Base-by-base conservation (phyloP, 106 monocot species). In the Dendrobium catenatum region DNA sequence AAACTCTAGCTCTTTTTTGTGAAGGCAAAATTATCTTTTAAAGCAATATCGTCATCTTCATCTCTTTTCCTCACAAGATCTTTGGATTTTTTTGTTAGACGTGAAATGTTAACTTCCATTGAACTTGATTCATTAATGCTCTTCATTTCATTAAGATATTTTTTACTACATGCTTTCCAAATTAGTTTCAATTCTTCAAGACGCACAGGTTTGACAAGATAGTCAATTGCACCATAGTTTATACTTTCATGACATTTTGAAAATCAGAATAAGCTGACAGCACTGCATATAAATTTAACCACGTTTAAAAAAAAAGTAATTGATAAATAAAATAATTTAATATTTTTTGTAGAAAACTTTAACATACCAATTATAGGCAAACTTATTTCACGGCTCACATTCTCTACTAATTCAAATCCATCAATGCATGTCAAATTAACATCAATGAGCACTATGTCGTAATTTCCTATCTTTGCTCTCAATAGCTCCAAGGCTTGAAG, bases 121-220 rank as follows among this genome's bases (percentile, higher is more conserved):
- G 4, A 78, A 18, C 51, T 31, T 27, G 70, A 8, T 42, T 74
- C 74, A 82, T 89, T 86, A 54, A n/a, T 33, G 19, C 89, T 86
- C 66, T 84, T 90, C 29, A 31, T 42, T n/a, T 82, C 89, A 79
- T 76, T 77, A 46, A 29, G 73, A 66, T 84, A 91, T 83, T 83
- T 91, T 89, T 81, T 73, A 89, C 31, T 61, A 93, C 89, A 83
- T 93, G 93, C 67, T 93, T 93, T 91, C 93, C 93, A 93, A 77
- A 93, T 84, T 74, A 89, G 89, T 68, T 83, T 85, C 41, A 93
- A 54, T 51, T 91, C 93, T 64, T 91, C 93, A 76, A 91, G 82
- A 16, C 91, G 82, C 4, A 93, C 91, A 8, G 93, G 93, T 75
- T 93, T 93, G n/a, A 87, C 78, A 79, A 93, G 85, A 77, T 89